phyloP scores from a whole-genome alignment of 1,139 yeast species.

The Protomyces arabidopsidicola region DNA sequence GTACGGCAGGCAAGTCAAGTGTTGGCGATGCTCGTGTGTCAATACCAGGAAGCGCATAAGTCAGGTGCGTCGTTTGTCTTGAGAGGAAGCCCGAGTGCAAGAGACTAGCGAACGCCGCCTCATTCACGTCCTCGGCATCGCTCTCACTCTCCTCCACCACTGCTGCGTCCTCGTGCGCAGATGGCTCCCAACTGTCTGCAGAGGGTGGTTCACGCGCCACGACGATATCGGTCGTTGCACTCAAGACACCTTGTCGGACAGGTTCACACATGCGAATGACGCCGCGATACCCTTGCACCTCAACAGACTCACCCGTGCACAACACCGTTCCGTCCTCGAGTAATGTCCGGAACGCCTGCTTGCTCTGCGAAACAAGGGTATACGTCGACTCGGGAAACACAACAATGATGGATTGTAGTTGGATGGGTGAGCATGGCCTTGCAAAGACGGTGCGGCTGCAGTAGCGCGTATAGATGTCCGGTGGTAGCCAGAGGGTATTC shows the following conservation, averaged over 20 bases:
- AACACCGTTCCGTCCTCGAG: constrained; percentile 3
- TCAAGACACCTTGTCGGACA: constrained; percentile 18
- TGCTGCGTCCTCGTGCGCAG: neutral
- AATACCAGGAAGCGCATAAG: neutral
- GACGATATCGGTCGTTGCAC: constrained; percentile 14
- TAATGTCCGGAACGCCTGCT: neutral
- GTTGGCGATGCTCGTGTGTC: neutral
- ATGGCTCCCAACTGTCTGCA: neutral
- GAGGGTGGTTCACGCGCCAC: constrained; percentile 9
- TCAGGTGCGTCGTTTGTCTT: neutral
- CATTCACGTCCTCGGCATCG: constrained; percentile 1
- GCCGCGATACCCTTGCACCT: constrained; percentile 17
- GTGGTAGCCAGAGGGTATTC: constrained; percentile 20
- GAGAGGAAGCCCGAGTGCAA: constrained; percentile 1
- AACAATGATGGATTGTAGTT: neutral
- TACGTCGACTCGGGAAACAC: constrained; percentile 18
- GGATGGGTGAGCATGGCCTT: constrained; percentile 2
- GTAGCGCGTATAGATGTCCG: neutral
- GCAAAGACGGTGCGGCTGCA: constrained; percentile 6
- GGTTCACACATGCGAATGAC: constrained; percentile 31
- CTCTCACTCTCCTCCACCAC: neutral
- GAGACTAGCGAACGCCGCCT: constrained; percentile 3
- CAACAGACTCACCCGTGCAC: constrained; percentile 18
- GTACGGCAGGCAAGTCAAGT: neutral
- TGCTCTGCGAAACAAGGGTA: neutral